Conservation (phyloP, 2,329 filamentous ascomycete species). For the Epichloe hybrida region DNA sequence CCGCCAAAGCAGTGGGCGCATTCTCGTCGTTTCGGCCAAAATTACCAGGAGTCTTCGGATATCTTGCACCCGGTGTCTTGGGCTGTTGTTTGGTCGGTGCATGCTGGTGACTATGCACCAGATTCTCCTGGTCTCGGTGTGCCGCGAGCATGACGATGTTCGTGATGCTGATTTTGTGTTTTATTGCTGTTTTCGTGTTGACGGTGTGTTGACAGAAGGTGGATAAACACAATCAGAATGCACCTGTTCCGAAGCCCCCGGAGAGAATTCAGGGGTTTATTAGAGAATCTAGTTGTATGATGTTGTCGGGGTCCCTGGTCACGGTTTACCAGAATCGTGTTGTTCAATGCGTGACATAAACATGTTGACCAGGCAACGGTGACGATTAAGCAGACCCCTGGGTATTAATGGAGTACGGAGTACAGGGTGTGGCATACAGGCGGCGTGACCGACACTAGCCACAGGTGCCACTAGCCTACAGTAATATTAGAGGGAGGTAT, state of each 20-base stretch:
- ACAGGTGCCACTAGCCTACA: conserved; percentile 10
- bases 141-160: conserved; percentile 52
- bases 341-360: neutral
- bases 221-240: neutral
- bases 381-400: conserved; percentile 1
- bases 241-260: neutral
- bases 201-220: neutral
- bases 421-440: conserved; percentile 1
- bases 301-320: conserved; percentile 10
- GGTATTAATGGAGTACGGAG: neutral
- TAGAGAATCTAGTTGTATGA: neutral
- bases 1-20: conserved; percentile 28
- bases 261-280: neutral
- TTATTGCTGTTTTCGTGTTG: neutral
- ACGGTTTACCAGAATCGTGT: conserved; percentile 2
- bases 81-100: conserved; percentile 61
- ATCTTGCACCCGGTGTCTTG: conserved; percentile 67
- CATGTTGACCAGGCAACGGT: conserved; percentile 18
- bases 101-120: conserved; percentile 65
- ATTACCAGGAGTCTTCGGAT: conserved; percentile 72
- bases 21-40: conserved; percentile 78
- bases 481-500: neutral
- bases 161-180: neutral
- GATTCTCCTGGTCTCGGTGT: conserved; percentile 77
- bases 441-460: conserved; percentile 15